A percentile compares a stretch with the other conserved stretches of the same genome.
phyloP scores from a whole-genome alignment of 2,329 filamentous ascomycete genomes.

The Hymenoscyphus salicellus region DNA sequence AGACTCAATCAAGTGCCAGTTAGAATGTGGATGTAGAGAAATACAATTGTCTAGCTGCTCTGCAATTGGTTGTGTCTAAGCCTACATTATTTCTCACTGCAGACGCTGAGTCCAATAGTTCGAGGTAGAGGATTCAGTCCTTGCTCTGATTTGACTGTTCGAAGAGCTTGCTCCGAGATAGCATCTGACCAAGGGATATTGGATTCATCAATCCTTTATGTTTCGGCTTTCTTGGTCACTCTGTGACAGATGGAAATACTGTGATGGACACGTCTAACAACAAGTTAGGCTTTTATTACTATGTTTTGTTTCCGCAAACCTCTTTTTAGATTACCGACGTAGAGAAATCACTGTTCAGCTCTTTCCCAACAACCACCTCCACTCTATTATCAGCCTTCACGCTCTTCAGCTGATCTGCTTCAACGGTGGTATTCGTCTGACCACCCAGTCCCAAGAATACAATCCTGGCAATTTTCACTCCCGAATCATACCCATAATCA shows the following conservation, averaged over 20 bases:
- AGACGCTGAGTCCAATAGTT: too few relatives aligned
- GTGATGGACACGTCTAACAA: background rate
- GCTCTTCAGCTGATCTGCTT: background rate
- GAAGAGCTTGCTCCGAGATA: too few relatives aligned
- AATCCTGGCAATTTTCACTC: conserved; percentile 46
- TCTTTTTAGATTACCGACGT: background rate
- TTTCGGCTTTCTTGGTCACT: too few relatives aligned
- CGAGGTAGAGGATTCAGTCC: too few relatives aligned
- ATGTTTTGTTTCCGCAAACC: background rate
- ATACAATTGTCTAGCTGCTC: too few relatives aligned
- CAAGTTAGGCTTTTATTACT: background rate
- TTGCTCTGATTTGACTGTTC: too few relatives aligned
- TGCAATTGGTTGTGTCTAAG: too few relatives aligned
- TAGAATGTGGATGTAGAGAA: too few relatives aligned
- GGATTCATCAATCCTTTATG: too few relatives aligned
- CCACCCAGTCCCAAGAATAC: conserved; percentile 46
- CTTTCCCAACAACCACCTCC: background rate
- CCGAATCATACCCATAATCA: conserved; percentile 50
- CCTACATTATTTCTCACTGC: too few relatives aligned
- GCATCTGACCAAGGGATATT: too few relatives aligned
- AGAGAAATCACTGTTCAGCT: background rate
- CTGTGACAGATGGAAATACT: background rate
- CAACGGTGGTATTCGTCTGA: background rate
- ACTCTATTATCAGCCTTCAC: background rate
- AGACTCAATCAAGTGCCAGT: too few relatives aligned